Evolutionary conservation across 768 basidiomycete species (phyloP), one percentile per base, ranked within the genome.

Genomic region (Agrocybe praecox): DNA sequence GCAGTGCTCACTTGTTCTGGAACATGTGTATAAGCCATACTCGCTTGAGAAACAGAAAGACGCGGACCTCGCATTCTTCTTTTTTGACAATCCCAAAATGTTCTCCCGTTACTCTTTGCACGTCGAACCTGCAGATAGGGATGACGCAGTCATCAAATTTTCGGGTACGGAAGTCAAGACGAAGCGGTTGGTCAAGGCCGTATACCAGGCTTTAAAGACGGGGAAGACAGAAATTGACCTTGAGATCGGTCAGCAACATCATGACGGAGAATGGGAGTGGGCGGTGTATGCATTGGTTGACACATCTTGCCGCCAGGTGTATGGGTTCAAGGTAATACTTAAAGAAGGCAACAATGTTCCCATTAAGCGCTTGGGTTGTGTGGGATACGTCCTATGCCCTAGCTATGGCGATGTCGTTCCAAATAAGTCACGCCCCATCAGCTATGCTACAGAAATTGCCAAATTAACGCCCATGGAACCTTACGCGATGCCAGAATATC

Each of bases 241-340:
- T 32, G 66, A 58, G 22, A 68, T 74, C 18, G 74, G 72, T 1
- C 53, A 60, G 22, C 65, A 72, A 51, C 67, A 62, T 43, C 60
- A 65, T 15, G 50, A 62, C 32, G 70, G 71, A 0, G 66, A 62
- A 22, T 77, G 73, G 73, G 68, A 72, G 48, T 76, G 76, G 76
- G 62, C 63, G 1, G 70, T 70, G 2, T 77, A 66, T 66, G 76
- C 75, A 6, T 61, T 77, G 36, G 66, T 77, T 23, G 76, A 77
- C 52, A 67, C 74, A 23, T 74, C 74, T 17, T 77, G 76, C 57
- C 67, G 70, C 17, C 62, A 72, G 0, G 73, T 77, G 7, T 77
- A 77, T 43, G 76, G 73, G 2, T 71, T 77, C 67, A 77, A 77
- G 56, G 64, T 77, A 29, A 62, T 75, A 32, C 33, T 77, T 24